phyloP scores from a whole-genome alignment of 345 rosid genomes.

The Ceriops tagal region DNA sequence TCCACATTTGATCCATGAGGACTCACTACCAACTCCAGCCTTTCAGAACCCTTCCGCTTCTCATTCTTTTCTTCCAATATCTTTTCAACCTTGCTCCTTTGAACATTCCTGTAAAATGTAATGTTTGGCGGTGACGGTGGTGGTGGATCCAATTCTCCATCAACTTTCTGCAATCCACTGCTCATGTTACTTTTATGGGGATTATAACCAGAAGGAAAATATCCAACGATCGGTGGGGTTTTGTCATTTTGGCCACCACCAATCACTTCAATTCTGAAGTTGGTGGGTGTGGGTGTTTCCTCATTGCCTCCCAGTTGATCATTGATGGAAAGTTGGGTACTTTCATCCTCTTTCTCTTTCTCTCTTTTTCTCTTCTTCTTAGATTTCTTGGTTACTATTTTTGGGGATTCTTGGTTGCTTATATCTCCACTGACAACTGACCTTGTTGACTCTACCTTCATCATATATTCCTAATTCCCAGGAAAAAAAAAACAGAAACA shows the following conservation, averaged over 20 bases:
- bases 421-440: neutral
- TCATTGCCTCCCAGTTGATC: neutral
- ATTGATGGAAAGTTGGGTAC: neutral
- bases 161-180: neutral
- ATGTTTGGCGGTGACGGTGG: slow-evolving; percentile 25
- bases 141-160: neutral
- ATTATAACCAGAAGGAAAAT: slow-evolving; percentile 70
- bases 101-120: slow-evolving; percentile 41
- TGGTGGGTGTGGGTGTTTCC: neutral
- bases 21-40: slow-evolving; percentile 68
- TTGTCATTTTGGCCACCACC: slow-evolving; percentile 45
- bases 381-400: slow-evolving; percentile 16
- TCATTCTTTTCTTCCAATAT: slow-evolving; percentile 19
- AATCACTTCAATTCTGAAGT: slow-evolving; percentile 38
- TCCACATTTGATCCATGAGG: slow-evolving; percentile 55
- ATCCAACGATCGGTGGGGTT: slow-evolving; percentile 61
- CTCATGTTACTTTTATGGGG: slow-evolving; percentile 25
- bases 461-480: neutral
- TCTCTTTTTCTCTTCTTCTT: slow-evolving; percentile 24
- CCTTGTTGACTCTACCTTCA: neutral
- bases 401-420: slow-evolving; percentile 5
- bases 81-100: slow-evolving; percentile 18
- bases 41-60: slow-evolving; percentile 34
- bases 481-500: neutral
- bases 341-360: neutral